These are phyloP conservation scores for Clitopilus passeckerianus DNA, from an alignment of 768 basidiomycete species.

Conservation along the genomic window DNA sequence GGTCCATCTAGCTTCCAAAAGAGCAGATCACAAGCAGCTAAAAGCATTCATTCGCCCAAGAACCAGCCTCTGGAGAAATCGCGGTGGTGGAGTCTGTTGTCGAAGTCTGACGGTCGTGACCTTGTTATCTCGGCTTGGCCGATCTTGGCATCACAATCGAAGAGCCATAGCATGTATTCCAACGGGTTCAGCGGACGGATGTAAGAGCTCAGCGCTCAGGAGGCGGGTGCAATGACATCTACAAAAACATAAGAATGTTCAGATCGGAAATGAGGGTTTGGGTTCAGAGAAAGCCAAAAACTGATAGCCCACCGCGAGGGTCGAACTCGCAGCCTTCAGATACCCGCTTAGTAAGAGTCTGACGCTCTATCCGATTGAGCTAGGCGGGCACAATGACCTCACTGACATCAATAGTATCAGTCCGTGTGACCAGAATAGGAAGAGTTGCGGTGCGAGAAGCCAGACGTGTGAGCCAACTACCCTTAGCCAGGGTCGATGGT, in stretches of 20 bases:
- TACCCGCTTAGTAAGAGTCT: slow-evolving; percentile 42
- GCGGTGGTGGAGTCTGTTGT: neutral
- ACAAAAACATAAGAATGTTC: too few species aligned
- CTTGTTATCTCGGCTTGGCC: neutral
- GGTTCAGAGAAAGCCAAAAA: neutral
- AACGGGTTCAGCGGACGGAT: too few species aligned
- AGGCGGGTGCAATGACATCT: too few species aligned
- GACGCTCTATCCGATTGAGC: slow-evolving; percentile 67
- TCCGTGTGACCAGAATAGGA: neutral
- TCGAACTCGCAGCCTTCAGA: slow-evolving; percentile 87
- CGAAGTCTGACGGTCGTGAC: neutral
- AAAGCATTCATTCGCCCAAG: neutral
- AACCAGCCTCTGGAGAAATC: neutral
- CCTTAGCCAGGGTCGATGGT: neutral
- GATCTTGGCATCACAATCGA: neutral
- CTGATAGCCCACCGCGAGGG: slow-evolving; percentile 72
- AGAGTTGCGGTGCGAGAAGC: neutral
- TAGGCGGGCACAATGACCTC: slow-evolving; percentile 39
- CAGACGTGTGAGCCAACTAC: neutral
- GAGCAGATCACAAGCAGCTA: too few species aligned
- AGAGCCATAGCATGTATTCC: neutral
- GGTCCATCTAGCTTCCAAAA: too few species aligned
- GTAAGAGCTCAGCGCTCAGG: too few species aligned
- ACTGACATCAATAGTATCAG: neutral
- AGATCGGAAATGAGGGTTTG: neutral